phyloP scores from a whole-genome alignment of 176 grass and related monocot genomes.

The Oryza rufipogon region DNA sequence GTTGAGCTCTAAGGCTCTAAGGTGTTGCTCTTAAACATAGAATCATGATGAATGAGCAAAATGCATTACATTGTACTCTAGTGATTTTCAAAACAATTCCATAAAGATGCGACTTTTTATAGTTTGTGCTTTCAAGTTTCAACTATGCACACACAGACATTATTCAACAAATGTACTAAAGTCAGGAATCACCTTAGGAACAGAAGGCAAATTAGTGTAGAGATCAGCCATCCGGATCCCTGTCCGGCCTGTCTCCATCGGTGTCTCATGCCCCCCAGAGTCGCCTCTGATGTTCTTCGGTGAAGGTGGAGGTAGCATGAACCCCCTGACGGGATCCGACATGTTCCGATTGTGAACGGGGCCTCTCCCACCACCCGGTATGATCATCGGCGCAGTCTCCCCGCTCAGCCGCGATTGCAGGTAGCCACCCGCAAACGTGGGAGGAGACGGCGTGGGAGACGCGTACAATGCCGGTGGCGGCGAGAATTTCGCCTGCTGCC shows the following conservation, averaged over 20 bases:
- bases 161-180: constrained; percentile 3
- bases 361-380: constrained; percentile 57
- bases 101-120: neutral
- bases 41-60: neutral
- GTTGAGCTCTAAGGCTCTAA: neutral
- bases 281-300: constrained; percentile 54
- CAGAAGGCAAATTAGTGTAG: constrained; percentile 65
- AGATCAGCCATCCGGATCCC: constrained; percentile 61
- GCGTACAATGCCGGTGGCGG: constrained; percentile 61
- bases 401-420: constrained; percentile 64
- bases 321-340: constrained; percentile 69
- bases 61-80: neutral
- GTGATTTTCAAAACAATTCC: neutral
- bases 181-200: constrained; percentile 68
- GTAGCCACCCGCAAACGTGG: constrained; percentile 59
- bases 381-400: constrained; percentile 75
- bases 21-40: neutral
- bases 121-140: neutral
- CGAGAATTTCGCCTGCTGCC: constrained; percentile 67
- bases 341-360: constrained; percentile 54
- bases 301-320: constrained; percentile 81
- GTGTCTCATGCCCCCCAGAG: constrained; percentile 52
- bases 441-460: constrained; percentile 81
- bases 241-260: constrained; percentile 48
- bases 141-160: constrained; percentile 2